Evolutionary conservation across 345 rosid species (phyloP), one percentile per base, ranked within the genome.

Genomic region (Viola odorata): DNA sequence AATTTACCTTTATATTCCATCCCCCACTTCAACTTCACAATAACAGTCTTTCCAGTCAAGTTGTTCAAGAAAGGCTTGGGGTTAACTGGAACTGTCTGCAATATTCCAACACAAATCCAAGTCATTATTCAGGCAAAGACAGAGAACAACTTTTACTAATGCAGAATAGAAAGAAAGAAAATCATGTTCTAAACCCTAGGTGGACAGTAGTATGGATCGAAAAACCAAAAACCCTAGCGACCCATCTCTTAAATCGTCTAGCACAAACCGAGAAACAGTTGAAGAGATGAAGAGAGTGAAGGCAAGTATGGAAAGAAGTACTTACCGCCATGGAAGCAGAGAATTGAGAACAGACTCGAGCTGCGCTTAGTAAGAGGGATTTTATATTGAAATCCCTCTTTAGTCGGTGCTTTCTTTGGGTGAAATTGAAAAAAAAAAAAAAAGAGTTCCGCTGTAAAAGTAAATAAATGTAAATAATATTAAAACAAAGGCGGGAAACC

Each of bases 21-120:
- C 70, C 96, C 95, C 96, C 95, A 89, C 67, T 89, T 89, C 12
- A 89, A 89, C 76, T 89, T 86, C 15, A 89, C 95, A 36, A 86
- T 85, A 42, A 89, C 96, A 7, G 86, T 84, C 69, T 89, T 86
- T 6, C 96, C 91, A 45, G 95, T 89, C 78, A 89, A 65, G 58
- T 86, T 89, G 89, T 89, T 89, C 89, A 89, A 76, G 81, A 89
- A 89, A 0, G 91, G 96, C 62, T 89, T 89, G 1, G 91, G 91
- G 70, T 89, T 89, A 11, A 89, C 96, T 6, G 95, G 96, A 23
- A 86, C 83, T 1, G 96, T 82, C 91, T 89, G 84, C 81, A 76
- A 38, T 4, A 52, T 32, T 17, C 23, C 14, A 62, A 23, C 32
- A 23, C 32, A 23, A 23, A 23, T 2, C 1, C 32, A 23, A 23